Evolutionary conservation across 495 filamentous ascomycete species (phyloP).

Genomic region (Penicillium verhagenii): DNA sequence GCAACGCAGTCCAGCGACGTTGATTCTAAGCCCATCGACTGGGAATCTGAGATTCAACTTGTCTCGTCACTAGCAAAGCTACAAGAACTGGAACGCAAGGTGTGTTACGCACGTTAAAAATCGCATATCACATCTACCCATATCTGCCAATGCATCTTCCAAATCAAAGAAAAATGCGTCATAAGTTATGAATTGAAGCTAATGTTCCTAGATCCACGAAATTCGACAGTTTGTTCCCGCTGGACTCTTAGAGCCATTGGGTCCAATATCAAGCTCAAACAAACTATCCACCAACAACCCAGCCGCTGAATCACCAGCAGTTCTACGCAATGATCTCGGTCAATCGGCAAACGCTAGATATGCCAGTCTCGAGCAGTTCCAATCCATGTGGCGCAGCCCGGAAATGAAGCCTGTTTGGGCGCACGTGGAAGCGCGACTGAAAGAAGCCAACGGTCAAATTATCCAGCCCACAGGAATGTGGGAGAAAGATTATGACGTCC

Average conservation of each 20-base stretch:
- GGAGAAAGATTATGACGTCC: slow-evolving; percentile 40
- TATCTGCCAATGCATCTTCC: background rate
- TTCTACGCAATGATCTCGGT: slow-evolving; percentile 27
- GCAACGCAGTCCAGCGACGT: background rate
- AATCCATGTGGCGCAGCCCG: slow-evolving; percentile 34
- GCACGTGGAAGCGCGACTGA: slow-evolving; percentile 32
- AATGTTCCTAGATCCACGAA: slow-evolving; percentile 37
- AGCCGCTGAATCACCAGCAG: slow-evolving; percentile 28
- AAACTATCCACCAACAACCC: slow-evolving; percentile 11
- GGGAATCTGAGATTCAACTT: slow-evolving; percentile 41
- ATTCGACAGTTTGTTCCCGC: slow-evolving; percentile 42
- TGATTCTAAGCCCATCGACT: slow-evolving; percentile 9
- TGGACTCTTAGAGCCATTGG: slow-evolving; percentile 36
- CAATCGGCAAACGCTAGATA: slow-evolving; percentile 27
- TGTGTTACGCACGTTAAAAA: slow-evolving; percentile 8
- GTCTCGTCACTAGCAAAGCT: slow-evolving; percentile 45
- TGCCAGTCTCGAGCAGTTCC: slow-evolving; percentile 32
- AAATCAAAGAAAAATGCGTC: background rate
- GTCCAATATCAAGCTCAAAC: slow-evolving; percentile 30
- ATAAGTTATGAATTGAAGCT: background rate
- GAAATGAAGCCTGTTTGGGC: slow-evolving; percentile 41
- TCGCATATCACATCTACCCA: background rate
- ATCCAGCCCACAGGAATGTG: slow-evolving; percentile 41
- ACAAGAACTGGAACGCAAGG: slow-evolving; percentile 42
- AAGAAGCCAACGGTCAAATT: slow-evolving; percentile 35